A percentile compares a stretch with the other conserved stretches of the same genome.
Evolutionary conservation across 352 stramenopile species (phyloP).

Genomic region (Globisporangium spiculum): DNA sequence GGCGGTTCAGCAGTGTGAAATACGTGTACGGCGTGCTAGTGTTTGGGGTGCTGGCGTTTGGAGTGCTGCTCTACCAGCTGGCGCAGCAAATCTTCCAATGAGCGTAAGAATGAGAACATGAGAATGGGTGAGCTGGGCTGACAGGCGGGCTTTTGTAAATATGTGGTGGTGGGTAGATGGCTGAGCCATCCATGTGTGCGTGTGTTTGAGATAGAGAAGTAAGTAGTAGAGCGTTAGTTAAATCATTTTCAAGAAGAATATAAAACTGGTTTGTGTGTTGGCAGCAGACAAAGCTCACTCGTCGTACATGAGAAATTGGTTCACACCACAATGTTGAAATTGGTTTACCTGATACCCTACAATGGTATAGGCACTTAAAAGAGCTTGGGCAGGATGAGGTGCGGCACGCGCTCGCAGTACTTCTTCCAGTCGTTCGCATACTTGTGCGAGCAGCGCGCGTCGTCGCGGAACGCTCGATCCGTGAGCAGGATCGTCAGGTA

Average conservation of each 20-base stretch:
- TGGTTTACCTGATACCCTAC: neutral
- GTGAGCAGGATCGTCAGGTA: slow-evolving; percentile 94
- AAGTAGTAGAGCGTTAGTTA: neutral
- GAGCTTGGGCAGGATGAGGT: slow-evolving; percentile 84
- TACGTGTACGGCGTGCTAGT: slow-evolving; percentile 66
- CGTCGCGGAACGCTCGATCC: slow-evolving; percentile 94
- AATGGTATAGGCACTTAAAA: slow-evolving; percentile 18
- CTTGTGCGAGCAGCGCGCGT: slow-evolving; percentile 93
- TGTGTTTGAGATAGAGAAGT: neutral
- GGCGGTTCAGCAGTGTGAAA: slow-evolving; percentile 46
- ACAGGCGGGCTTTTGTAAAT: neutral
- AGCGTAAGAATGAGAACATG: neutral
- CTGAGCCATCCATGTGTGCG: neutral
- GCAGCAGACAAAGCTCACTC: no score
- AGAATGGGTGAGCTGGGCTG: neutral
- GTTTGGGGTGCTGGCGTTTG: slow-evolving; percentile 61
- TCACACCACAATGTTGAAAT: neutral
- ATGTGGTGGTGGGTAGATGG: neutral
- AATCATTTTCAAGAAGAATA: neutral
- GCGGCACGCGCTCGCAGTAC: slow-evolving; percentile 87
- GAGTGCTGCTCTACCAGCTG: slow-evolving; percentile 63
- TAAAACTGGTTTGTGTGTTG: neutral
- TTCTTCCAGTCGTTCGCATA: slow-evolving; percentile 96
- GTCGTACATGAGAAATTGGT: neutral
- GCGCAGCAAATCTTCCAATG: slow-evolving; percentile 32